Conservation (phyloP, 2,329 filamentous ascomycete species). For the Calonectria multiphialidica region DNA sequence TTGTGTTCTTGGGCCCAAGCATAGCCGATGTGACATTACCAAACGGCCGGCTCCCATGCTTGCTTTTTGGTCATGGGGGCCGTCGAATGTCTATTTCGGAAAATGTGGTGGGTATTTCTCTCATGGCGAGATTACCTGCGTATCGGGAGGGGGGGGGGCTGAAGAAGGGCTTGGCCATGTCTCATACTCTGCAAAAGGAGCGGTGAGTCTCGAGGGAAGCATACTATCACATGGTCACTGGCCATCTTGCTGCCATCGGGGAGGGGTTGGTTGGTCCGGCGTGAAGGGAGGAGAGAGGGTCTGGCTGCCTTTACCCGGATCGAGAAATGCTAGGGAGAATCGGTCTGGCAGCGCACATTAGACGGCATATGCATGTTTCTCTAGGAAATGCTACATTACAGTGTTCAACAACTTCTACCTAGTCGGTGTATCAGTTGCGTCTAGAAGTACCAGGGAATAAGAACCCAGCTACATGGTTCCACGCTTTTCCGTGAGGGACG, state of each 20-base stretch:
- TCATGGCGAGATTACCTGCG: background rate
- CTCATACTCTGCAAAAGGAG: conserved; percentile 10
- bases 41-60: background rate
- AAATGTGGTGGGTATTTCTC: background rate
- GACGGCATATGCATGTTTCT: background rate
- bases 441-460: background rate
- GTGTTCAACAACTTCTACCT: background rate
- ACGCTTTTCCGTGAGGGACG: background rate
- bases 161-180: background rate
- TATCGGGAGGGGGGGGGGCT: background rate
- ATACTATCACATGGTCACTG: conserved; percentile 4
- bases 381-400: conserved; percentile 2
- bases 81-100: conserved; percentile 2
- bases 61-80: conserved; percentile 1
- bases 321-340: background rate
- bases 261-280: conserved; percentile 6
- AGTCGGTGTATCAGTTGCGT: background rate
- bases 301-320: background rate
- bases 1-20: background rate
- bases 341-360: background rate
- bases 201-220: background rate
- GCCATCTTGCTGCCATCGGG: background rate
- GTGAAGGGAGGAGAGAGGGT: conserved; percentile 3
- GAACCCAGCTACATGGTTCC: conserved; percentile 12
- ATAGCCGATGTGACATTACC: conserved; percentile 1